Evolutionary conservation across 2,329 filamentous ascomycete genomes (phyloP).

Genomic region (Aspergillus amoenus): DNA sequence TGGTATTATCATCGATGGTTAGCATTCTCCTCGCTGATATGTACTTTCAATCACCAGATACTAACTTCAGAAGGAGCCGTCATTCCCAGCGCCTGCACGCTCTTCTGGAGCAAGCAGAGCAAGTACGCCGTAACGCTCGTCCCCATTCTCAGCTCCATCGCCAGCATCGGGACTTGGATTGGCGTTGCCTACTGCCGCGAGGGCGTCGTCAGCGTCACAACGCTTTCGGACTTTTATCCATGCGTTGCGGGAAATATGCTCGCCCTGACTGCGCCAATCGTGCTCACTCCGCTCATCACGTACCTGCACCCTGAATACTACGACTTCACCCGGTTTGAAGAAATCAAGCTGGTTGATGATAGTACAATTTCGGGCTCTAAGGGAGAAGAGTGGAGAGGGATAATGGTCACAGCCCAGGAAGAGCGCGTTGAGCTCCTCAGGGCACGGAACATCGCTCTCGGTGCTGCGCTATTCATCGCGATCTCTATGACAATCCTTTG

Average conservation of each 20-base stretch:
- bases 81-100: slow-evolving; percentile 29
- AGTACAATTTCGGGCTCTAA: too few species aligned
- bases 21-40: too few species aligned
- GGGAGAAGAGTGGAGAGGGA: too few species aligned
- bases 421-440: too few species aligned
- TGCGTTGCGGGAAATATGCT: neutral
- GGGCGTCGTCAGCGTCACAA: slow-evolving; percentile 31
- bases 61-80: slow-evolving; percentile 17
- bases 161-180: slow-evolving; percentile 32
- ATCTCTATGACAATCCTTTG: too few species aligned
- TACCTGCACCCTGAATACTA: too few species aligned
- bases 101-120: slow-evolving; percentile 31
- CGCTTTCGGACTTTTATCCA: slow-evolving; percentile 1
- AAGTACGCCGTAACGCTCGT: slow-evolving; percentile 22
- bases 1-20: slow-evolving; percentile 21
- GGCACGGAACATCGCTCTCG: too few species aligned
- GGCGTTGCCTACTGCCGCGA: slow-evolving; percentile 34
- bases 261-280: neutral
- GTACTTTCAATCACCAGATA: too few species aligned
- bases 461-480: too few species aligned
- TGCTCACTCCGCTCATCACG: neutral
- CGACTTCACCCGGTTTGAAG: too few species aligned
- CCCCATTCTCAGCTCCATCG: slow-evolving; percentile 20
- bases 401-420: too few species aligned
- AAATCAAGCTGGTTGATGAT: too few species aligned